These are phyloP conservation scores for Poa annua DNA, from an alignment of 176 grass and related monocot genomes.

Conservation along the genomic window DNA sequence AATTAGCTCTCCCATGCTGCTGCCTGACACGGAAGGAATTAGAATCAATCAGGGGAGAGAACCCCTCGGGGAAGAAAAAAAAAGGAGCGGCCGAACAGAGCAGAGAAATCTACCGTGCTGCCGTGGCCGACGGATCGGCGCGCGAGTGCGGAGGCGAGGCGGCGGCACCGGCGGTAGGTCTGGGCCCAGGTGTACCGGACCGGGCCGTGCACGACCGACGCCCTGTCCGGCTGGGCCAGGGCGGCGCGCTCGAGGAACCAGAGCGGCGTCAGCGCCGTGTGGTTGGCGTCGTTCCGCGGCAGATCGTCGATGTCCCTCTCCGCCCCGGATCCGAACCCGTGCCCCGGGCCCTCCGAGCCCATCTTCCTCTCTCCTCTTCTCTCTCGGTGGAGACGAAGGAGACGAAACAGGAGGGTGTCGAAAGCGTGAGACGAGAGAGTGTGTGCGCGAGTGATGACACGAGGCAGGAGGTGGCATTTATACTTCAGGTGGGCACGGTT, in stretches of 20 bases:
- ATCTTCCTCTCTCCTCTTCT: constrained; percentile 15
- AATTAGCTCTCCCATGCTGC: background rate
- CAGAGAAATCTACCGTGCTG: constrained; percentile 52
- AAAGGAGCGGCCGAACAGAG: background rate
- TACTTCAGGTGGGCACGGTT: constrained; percentile 3
- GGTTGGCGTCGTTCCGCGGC: constrained; percentile 84
- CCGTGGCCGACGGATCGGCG: constrained; percentile 65
- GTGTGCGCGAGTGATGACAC: background rate
- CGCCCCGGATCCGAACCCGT: constrained; percentile 16
- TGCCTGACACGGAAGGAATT: background rate
- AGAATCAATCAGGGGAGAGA: background rate
- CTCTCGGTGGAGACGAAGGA: background rate
- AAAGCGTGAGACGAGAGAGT: constrained; percentile 14
- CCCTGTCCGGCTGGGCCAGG: constrained; percentile 73
- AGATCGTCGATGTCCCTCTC: constrained; percentile 92
- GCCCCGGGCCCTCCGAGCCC: constrained; percentile 24
- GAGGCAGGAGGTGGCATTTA: constrained; percentile 31
- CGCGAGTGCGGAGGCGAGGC: constrained; percentile 78
- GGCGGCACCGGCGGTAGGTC: constrained; percentile 87
- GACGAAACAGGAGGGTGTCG: background rate
- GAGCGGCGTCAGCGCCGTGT: constrained; percentile 87
- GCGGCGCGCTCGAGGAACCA: constrained; percentile 96
- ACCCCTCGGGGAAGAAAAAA: background rate
- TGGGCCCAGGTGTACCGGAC: constrained; percentile 78
- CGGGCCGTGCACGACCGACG: constrained; percentile 72